Evolutionary conservation across 768 basidiomycete species (phyloP), one percentile per base, ranked within the genome.

Genomic region (Rossbeevera mucosa): DNA sequence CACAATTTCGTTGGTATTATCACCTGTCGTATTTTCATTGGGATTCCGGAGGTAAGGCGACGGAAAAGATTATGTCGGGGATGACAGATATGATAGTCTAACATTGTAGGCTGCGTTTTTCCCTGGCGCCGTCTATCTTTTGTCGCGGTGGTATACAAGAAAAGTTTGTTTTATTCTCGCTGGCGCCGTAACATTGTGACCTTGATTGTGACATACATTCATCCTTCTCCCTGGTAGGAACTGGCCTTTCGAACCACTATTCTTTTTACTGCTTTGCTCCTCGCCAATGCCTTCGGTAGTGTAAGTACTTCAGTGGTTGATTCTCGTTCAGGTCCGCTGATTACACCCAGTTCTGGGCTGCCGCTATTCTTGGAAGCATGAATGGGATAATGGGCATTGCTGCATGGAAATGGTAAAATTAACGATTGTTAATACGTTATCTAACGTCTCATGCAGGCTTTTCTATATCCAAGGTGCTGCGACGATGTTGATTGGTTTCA

Each of bases 271-370:
- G 83, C 82, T 7, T 59, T 80, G 12, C 71, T 86, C 8, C 69
- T 84, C 36, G 81, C 83, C 3, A 82, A 82, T 63, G 84, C 85
- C 2, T 85, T 86, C 58, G 85, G 85, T 42, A 73, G 77, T 50
- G 84, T 85, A 51, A 63, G 80, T 14, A 45, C 30, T 22, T 29
- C 44, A 33, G 33, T 36, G 33, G 7, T 36, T 16, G 22, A 2
- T 2, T 26, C 21, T 22, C 28, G 13, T 41, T 30, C 33, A 14
- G 2, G 22, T 44, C 24, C 22, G n/a, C 14, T 43, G 6, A 18
- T 46, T 4, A 5, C 6, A 0, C 11, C n/a, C 52, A 86, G 81
- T 64, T 88, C 9, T 81, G 88, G 64, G 87, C 33, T 8, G n/a
- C 33, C n/a, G 33, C 33, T 18, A 36, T 36, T n/a, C 33, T 36